A percentile compares a stretch with the other conserved stretches of the same genome.
These are phyloP conservation scores for Lophiostoma macrostomum DNA, from an alignment of 495 filamentous ascomycete species.

Conservation along the genomic window DNA sequence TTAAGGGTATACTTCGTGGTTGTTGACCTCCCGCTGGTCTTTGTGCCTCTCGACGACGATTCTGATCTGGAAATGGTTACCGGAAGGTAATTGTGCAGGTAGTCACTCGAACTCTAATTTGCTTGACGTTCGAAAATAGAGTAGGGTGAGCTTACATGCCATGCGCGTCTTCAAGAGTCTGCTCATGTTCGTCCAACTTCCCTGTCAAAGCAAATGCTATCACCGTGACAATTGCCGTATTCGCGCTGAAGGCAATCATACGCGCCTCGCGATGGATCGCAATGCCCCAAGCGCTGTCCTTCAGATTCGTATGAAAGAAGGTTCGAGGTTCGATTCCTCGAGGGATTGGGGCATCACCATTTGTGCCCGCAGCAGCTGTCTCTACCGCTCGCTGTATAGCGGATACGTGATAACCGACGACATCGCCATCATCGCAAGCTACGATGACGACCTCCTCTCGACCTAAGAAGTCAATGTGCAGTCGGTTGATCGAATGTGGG, in stretches of 20 bases:
- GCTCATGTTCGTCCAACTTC: neutral
- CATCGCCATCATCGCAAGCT: conserved; percentile 84
- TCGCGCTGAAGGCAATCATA: conserved; percentile 77
- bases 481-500: conserved; percentile 73
- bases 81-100: conserved; percentile 1
- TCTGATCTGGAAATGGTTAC: no score
- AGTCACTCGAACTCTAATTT: neutral
- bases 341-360: neutral
- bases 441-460: conserved; percentile 73
- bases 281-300: conserved; percentile 80
- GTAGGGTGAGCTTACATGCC: neutral
- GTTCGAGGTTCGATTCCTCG: neutral
- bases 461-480: conserved; percentile 77
- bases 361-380: neutral
- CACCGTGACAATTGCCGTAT: conserved; percentile 62
- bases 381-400: conserved; percentile 51
- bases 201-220: conserved; percentile 67
- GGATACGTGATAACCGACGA: conserved; percentile 72
- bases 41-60: no score
- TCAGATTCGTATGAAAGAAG: conserved; percentile 57
- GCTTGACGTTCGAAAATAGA: neutral
- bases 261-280: conserved; percentile 76
- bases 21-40: no score
- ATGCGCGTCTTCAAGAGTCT: neutral
- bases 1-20: no score